These are phyloP conservation scores for Agaricus blazei DNA, from an alignment of 768 basidiomycete species.

Conservation along the genomic window DNA sequence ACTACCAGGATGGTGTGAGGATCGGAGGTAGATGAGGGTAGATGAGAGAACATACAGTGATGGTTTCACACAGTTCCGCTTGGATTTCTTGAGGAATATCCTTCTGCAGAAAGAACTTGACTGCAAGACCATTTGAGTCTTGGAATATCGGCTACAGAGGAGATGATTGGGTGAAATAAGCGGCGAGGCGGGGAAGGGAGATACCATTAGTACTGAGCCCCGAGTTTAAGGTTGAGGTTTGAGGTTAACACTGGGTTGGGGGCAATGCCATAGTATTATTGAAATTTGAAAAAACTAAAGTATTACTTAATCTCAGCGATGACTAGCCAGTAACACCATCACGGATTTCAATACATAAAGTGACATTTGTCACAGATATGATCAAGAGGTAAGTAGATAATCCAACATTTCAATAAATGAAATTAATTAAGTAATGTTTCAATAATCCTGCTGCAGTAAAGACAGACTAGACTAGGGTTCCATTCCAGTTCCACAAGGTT, in stretches of 20 bases:
- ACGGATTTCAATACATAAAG: too few relatives aligned
- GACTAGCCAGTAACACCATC: too few relatives aligned
- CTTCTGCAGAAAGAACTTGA: constrained; percentile 85
- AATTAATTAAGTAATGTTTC: too few relatives aligned
- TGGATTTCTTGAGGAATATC: constrained; percentile 65
- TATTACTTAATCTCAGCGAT: too few relatives aligned
- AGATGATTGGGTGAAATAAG: background rate
- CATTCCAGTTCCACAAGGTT: constrained; percentile 22
- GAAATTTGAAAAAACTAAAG: too few relatives aligned
- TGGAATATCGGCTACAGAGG: constrained; percentile 62
- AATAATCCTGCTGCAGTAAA: constrained; percentile 14
- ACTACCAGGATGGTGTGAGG: constrained; percentile 29
- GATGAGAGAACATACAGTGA: constrained; percentile 45
- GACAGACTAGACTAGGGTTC: constrained; percentile 26
- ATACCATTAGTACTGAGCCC: constrained; percentile 25
- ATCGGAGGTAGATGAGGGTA: background rate
- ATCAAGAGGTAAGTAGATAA: too few relatives aligned
- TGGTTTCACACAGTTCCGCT: constrained; percentile 68
- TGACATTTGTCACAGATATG: too few relatives aligned
- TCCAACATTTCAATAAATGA: too few relatives aligned
- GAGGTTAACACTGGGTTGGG: too few relatives aligned
- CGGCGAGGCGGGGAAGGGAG: background rate
- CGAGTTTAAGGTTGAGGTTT: constrained; percentile 48
- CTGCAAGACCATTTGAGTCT: constrained; percentile 55
- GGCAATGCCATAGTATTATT: too few relatives aligned